A percentile compares a stretch with the other conserved stretches of the same genome.
phyloP scores from a whole-genome alignment of 768 basidiomycete genomes.

The Daedaleopsis sinensis region DNA sequence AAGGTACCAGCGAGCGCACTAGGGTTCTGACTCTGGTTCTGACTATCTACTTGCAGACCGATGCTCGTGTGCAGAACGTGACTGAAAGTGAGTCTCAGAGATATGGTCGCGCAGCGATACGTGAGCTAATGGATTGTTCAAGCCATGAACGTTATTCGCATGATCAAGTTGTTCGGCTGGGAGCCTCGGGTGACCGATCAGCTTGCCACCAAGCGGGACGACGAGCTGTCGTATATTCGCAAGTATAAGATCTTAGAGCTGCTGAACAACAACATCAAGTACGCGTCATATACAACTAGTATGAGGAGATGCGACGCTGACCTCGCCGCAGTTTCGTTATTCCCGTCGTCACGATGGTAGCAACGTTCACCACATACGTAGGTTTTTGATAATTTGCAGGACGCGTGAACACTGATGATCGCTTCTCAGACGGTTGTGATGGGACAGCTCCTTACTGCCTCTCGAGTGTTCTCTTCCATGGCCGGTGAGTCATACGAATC shows the following conservation, averaged over 20 bases:
- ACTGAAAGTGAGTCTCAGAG: constrained; percentile 39
- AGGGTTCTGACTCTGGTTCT: neutral
- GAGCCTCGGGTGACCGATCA: constrained; percentile 50
- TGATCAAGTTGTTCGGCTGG: constrained; percentile 55
- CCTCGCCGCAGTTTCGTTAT: constrained; percentile 49
- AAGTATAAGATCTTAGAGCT: constrained; percentile 54
- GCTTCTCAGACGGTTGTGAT: constrained; percentile 39
- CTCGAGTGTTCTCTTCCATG: constrained; percentile 43
- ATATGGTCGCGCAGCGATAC: constrained; percentile 1
- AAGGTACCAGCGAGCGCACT: constrained; percentile 28
- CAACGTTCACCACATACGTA: constrained; percentile 64
- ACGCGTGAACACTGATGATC: neutral
- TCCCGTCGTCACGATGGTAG: constrained; percentile 69
- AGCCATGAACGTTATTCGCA: constrained; percentile 43
- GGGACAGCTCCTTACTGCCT: constrained; percentile 41
- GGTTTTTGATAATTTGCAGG: constrained; percentile 17
- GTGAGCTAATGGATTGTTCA: neutral
- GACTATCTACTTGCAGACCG: constrained; percentile 35
- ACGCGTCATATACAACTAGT: constrained; percentile 7
- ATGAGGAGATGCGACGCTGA: neutral
- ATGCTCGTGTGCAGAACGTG: constrained; percentile 45
- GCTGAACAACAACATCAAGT: constrained; percentile 49
- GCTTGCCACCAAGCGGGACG: constrained; percentile 59
- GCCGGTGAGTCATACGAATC: constrained; percentile 23
- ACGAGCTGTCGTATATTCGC: constrained; percentile 60